Evolutionary conservation across 1,284 basidiomycete genomes (phyloP).

Genomic region (Apiotrichum siamense): DNA sequence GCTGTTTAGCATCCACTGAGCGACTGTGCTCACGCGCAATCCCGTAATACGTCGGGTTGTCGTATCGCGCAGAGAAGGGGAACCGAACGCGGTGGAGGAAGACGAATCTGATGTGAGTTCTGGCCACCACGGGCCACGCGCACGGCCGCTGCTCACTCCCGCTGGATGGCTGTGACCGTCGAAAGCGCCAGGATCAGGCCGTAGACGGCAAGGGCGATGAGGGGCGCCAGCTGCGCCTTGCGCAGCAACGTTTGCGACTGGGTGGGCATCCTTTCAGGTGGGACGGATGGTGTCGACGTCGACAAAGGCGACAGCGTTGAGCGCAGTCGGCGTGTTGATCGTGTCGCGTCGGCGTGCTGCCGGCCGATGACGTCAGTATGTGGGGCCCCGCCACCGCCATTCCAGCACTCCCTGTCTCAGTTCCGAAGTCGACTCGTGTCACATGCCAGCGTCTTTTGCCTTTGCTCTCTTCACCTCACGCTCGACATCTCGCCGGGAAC

Average conservation of each 20-base stretch:
- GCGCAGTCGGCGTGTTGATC: too few relatives aligned
- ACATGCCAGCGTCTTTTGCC: too few relatives aligned
- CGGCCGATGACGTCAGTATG: too few relatives aligned
- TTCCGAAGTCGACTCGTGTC: too few relatives aligned
- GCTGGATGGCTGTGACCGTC: conserved; percentile 61
- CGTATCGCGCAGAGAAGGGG: conserved; percentile 61
- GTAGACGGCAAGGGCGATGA: conserved; percentile 54
- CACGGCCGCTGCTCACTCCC: conserved; percentile 54
- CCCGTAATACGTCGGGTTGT: conserved; percentile 67
- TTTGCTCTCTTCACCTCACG: neutral
- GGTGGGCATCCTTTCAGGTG: too few relatives aligned
- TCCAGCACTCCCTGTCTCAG: too few relatives aligned
- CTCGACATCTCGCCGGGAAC: neutral
- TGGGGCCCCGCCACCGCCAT: too few relatives aligned
- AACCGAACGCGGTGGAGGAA: conserved; percentile 65
- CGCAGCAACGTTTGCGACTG: conserved; percentile 1
- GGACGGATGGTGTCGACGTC: too few relatives aligned
- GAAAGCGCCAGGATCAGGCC: conserved; percentile 55
- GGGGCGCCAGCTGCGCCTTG: conserved; percentile 12
- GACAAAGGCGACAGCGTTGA: too few relatives aligned
- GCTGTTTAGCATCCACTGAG: conserved; percentile 1
- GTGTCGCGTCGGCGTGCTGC: too few relatives aligned
- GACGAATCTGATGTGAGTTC: conserved; percentile 45
- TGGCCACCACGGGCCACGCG: too few relatives aligned
- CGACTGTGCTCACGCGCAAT: conserved; percentile 62